phyloP scores from a whole-genome alignment of 2,329 filamentous ascomycete species.

The Aspergillus arachidicola region DNA sequence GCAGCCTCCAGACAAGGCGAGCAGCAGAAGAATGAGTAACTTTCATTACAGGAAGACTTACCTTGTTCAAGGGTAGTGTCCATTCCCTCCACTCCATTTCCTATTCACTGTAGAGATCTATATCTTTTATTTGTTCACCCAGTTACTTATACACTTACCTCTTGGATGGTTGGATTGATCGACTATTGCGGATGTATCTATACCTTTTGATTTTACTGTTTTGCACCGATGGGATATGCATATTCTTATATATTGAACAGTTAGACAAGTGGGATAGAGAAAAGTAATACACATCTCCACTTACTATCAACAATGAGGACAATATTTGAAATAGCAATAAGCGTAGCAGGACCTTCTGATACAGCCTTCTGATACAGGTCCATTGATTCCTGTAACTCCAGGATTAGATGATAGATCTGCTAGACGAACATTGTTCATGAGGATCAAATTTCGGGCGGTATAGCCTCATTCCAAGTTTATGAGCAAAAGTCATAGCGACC shows the following conservation, averaged over 20 bases:
- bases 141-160: conserved; percentile 10
- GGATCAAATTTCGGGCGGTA: no score
- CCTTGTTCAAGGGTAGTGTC: not conserved
- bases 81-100: not conserved
- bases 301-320: not conserved
- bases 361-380: no score
- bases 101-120: conserved; percentile 8
- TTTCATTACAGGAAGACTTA: not conserved
- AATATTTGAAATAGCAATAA: not conserved
- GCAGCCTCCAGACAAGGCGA: conserved; percentile 22
- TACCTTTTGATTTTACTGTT: conserved; percentile 10
- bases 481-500: no score
- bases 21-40: conserved; percentile 6
- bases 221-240: not conserved
- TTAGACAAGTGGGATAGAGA: conserved; percentile 17
- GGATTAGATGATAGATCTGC: not conserved
- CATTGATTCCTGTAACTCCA: not conserved
- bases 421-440: no score
- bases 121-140: conserved; percentile 7
- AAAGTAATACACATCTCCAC: conserved; percentile 20
- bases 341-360: not conserved
- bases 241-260: conserved; percentile 4
- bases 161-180: conserved; percentile 9
- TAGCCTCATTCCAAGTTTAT: no score
- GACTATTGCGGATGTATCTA: conserved; percentile 16